phyloP scores from a whole-genome alignment of 1,284 basidiomycete genomes.

The Melanopsichium pennsylvanicum region DNA sequence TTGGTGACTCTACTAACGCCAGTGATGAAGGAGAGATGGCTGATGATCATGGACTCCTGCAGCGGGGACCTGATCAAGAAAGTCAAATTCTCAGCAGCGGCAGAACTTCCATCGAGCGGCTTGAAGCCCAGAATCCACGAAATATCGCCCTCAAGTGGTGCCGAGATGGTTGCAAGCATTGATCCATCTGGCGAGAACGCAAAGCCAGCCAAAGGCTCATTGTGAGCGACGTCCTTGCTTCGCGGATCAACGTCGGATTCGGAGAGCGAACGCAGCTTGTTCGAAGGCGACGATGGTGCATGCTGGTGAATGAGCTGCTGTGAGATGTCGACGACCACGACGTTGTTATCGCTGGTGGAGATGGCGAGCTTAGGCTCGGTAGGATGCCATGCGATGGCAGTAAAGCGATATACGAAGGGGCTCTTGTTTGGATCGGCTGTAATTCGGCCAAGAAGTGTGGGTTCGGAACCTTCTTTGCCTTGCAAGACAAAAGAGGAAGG shows the following conservation, averaged over 20 bases:
- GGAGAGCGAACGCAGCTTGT: constrained; percentile 6
- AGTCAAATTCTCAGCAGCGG: neutral
- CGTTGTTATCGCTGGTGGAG: constrained; percentile 26
- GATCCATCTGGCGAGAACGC: constrained; percentile 30
- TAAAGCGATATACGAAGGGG: constrained; percentile 20
- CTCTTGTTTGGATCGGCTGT: constrained; percentile 13
- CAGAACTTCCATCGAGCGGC: neutral
- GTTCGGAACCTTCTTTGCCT: constrained; percentile 5
- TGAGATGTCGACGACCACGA: constrained; percentile 19
- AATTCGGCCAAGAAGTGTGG: constrained; percentile 11
- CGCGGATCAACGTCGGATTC: constrained; percentile 10
- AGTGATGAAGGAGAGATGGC: constrained; percentile 24
- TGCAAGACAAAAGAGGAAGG: constrained; percentile 15
- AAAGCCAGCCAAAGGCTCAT: constrained; percentile 14
- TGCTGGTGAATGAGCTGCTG: constrained; percentile 9
- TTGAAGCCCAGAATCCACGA: constrained; percentile 23
- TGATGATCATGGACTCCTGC: constrained; percentile 25
- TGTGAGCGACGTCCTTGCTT: constrained; percentile 7
- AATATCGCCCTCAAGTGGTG: constrained; percentile 8
- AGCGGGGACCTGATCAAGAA: constrained; percentile 20
- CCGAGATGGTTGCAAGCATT: constrained; percentile 20
- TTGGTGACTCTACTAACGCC: neutral
- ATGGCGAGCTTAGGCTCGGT: constrained; percentile 23
- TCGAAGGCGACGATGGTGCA: constrained; percentile 4
- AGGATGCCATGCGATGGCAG: constrained; percentile 24